Percentiles rank a stretch among this genome's conserved stretches.
These are phyloP conservation scores for Omphalea diandra DNA, from an alignment of 441 rosid genomes.

Conservation along the genomic window DNA sequence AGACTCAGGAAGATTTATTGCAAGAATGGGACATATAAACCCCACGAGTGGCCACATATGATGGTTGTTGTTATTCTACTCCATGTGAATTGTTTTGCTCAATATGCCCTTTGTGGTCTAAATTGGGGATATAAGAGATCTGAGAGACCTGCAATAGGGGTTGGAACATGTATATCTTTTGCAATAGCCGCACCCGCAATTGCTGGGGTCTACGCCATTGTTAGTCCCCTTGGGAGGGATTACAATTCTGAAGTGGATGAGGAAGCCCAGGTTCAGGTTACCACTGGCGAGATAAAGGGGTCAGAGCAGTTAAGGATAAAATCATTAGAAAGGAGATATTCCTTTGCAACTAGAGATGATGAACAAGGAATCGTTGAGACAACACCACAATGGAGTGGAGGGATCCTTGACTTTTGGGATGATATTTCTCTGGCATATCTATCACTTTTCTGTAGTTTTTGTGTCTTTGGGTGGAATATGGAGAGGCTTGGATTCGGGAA, in stretches of 20 bases:
- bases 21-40: conserved; percentile 80
- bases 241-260: conserved; percentile 57
- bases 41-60: conserved; percentile 85
- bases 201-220: conserved; percentile 70
- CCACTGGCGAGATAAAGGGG: conserved; percentile 31
- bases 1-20: conserved; percentile 75
- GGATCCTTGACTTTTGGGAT: conserved; percentile 80
- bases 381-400: conserved; percentile 78
- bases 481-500: conserved; percentile 93
- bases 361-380: conserved; percentile 44
- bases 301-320: conserved; percentile 26
- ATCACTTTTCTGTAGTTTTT: conserved; percentile 71
- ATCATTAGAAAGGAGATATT: conserved; percentile 55
- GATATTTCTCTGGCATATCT: conserved; percentile 81
- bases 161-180: conserved; percentile 65
- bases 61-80: conserved; percentile 73
- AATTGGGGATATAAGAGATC: conserved; percentile 81
- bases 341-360: conserved; percentile 56
- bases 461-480: conserved; percentile 97
- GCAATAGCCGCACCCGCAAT: conserved; percentile 88
- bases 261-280: conserved; percentile 52
- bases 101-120: conserved; percentile 86
- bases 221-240: conserved; percentile 88
- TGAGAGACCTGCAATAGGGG: conserved; percentile 77
- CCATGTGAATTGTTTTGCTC: conserved; percentile 87